Evolutionary conservation across 805 yeast genomes (phyloP).

Genomic region (Ogataea pini): DNA sequence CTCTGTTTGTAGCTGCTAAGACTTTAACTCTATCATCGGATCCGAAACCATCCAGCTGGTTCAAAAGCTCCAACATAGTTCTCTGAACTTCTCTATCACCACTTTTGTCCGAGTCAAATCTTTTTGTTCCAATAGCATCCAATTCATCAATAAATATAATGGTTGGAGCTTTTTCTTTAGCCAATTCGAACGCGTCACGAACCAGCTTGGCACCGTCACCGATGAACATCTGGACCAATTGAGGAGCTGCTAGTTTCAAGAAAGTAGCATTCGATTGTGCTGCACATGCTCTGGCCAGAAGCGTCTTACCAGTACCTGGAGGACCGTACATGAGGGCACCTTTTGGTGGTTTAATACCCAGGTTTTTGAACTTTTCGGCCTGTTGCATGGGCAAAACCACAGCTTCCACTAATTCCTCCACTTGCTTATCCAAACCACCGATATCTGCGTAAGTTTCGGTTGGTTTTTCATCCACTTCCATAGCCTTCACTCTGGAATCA

Average conservation of each 20-base stretch:
- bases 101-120: constrained; percentile 95
- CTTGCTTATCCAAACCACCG: constrained; percentile 98
- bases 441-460: constrained; percentile 96
- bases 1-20: constrained; percentile 97
- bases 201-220: constrained; percentile 99
- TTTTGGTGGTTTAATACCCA: constrained; percentile 97
- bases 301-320: constrained; percentile 98
- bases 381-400: constrained; percentile 98
- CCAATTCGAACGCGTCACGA: constrained; percentile 95
- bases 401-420: constrained; percentile 97
- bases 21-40: constrained; percentile 97
- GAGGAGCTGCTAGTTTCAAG: constrained; percentile 95
- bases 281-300: constrained; percentile 97
- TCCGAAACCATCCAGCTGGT: constrained; percentile 97
- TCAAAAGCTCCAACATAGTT: constrained; percentile 96
- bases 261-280: constrained; percentile 98
- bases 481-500: constrained; percentile 94
- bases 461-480: constrained; percentile 99
- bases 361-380: constrained; percentile 88
- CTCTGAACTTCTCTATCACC: constrained; percentile 99
- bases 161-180: constrained; percentile 97
- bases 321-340: constrained; percentile 99
- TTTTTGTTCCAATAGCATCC: constrained; percentile 98
- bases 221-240: constrained; percentile 95
- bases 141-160: constrained; percentile 97